phyloP scores from a whole-genome alignment of 176 grass and related monocot species.

The Elymus sibiricus region DNA sequence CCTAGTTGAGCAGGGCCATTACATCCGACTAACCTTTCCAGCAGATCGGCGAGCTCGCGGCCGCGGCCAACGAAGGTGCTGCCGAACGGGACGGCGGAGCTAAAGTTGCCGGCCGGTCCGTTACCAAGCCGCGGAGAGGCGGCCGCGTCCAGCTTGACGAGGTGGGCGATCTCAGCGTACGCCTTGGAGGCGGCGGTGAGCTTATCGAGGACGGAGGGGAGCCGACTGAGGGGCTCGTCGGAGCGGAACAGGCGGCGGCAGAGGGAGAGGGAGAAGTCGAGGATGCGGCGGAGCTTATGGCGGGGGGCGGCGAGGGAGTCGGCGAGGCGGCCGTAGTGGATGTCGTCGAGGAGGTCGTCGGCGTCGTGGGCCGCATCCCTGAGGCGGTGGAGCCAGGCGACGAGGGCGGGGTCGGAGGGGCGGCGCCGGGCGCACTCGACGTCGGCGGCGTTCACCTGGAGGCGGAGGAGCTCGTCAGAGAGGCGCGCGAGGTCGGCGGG shows the following conservation, averaged over 20 bases:
- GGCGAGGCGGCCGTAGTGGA: constrained; percentile 5
- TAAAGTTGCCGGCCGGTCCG: not conserved
- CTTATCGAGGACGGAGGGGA: constrained; percentile 23
- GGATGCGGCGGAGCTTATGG: not conserved
- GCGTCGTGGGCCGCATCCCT: constrained; percentile 23
- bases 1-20: not conserved
- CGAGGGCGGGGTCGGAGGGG: not conserved
- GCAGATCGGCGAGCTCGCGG: constrained; percentile 3
- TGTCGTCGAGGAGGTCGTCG: constrained; percentile 31
- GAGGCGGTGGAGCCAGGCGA: constrained; percentile 16
- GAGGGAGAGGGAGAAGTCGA: not conserved
- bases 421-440: constrained; percentile 16
- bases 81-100: not conserved
- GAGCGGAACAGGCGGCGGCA: not conserved
- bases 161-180: not conserved
- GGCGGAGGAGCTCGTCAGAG: not conserved
- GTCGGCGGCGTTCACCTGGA: not conserved
- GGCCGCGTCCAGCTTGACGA: not conserved
- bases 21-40: constrained; percentile 3
- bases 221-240: not conserved
- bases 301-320: not conserved
- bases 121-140: not conserved
- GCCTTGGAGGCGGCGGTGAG: not conserved
- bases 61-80: not conserved
- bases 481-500: constrained; percentile 21